These are phyloP conservation scores for Candida pseudoviswanathii DNA, from an alignment of 1,139 yeast species.

Conservation along the genomic window DNA sequence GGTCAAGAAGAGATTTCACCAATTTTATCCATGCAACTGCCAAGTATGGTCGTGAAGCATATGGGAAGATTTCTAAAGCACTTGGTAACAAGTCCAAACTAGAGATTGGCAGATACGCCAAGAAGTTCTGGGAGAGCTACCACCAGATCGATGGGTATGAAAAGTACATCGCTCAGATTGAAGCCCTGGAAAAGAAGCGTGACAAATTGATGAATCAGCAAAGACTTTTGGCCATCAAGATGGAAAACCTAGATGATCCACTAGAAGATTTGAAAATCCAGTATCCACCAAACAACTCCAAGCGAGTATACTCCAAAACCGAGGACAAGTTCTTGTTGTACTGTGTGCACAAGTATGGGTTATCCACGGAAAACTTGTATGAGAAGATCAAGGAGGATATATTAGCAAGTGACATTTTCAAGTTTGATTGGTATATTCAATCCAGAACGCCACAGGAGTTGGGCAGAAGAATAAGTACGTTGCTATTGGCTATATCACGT, in stretches of 20 bases:
- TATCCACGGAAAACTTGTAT: constrained; percentile 67
- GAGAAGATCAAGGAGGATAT: constrained; percentile 82
- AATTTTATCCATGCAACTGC: constrained; percentile 82
- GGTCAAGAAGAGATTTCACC: constrained; percentile 90
- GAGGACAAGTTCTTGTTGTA: constrained; percentile 84
- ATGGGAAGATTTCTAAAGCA: constrained; percentile 61
- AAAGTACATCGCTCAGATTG: constrained; percentile 82
- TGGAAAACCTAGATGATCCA: constrained; percentile 67
- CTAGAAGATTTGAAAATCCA: constrained; percentile 72
- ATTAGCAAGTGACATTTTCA: constrained; percentile 68
- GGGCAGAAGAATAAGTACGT: constrained; percentile 78
- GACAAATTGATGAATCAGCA: constrained; percentile 68
- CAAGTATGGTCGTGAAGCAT: constrained; percentile 70
- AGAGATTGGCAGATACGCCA: constrained; percentile 70
- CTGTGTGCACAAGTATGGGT: constrained; percentile 76
- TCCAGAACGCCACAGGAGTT: constrained; percentile 86
- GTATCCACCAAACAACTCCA: constrained; percentile 93
- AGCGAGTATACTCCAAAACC: constrained; percentile 75
- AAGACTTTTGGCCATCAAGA: constrained; percentile 61
- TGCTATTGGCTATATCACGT: constrained; percentile 74
- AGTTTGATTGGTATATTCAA: constrained; percentile 86
- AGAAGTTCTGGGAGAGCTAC: constrained; percentile 75
- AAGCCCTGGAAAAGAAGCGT: constrained; percentile 80
- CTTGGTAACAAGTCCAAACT: constrained; percentile 68
- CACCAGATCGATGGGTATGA: constrained; percentile 81